Conservation (phyloP, 345 rosid species). For the Salix exigua region DNA sequence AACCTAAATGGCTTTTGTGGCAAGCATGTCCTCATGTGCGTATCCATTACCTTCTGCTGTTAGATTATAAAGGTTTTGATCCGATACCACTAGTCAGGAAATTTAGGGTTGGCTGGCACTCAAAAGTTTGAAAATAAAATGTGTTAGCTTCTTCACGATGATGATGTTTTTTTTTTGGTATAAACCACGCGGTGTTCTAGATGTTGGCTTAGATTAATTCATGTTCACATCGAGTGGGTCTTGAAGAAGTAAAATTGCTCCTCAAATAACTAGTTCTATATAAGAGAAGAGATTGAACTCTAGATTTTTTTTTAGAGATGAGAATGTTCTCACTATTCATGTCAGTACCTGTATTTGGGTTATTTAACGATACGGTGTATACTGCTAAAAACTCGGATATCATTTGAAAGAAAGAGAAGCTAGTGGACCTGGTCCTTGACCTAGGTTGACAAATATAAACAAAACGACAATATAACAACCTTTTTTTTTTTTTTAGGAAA, state of each 20-base stretch:
- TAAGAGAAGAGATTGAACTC: too few species aligned
- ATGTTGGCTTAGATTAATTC: too few species aligned
- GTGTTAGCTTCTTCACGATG: not conserved
- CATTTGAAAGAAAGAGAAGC: not conserved
- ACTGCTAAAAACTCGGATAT: not conserved
- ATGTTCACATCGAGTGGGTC: too few species aligned
- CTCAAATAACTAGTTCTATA: too few species aligned
- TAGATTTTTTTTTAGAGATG: too few species aligned
- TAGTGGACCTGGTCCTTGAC: not conserved
- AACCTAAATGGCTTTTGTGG: not conserved
- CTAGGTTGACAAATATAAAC: not conserved
- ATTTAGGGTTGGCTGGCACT: not conserved
- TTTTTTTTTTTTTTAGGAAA: too few species aligned
- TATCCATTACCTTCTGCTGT: not conserved
- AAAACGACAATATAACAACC: slow-evolving; percentile 11
- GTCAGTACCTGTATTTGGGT: too few species aligned
- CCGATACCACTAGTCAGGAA: not conserved
- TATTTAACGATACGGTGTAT: not conserved
- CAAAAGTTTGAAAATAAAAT: not conserved
- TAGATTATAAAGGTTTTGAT: not conserved
- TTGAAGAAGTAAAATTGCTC: too few species aligned
- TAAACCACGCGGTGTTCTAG: too few species aligned
- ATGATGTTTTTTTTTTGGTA: too few species aligned
- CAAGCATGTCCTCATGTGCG: not conserved
- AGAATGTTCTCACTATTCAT: too few species aligned